Evolutionary conservation across 331 rosid genomes (phyloP), one percentile per base, ranked within the genome.

Genomic region (Malus hybrid): DNA sequence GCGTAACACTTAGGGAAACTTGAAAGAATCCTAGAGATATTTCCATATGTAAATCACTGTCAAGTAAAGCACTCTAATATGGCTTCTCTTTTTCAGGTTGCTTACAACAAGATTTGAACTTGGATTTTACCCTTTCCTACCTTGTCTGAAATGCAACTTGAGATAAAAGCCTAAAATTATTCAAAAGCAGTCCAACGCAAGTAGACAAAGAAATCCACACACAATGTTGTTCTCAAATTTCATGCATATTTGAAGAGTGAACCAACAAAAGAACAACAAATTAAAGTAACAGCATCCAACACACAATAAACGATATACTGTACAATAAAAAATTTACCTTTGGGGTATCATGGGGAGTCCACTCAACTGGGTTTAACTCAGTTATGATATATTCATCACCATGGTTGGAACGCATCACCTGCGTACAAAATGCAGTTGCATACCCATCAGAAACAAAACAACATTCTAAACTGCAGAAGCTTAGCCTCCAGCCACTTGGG

Each of bases 381-480:
- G 76, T 80, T 68, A 88, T 82, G 16, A 86, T 79, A 80, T 86
- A 87, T 54, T 86, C 93, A 46, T 86, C 87, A 5, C 88, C 88
- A 39, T 88, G 98, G 83, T 88, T 91, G 71, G 93, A 68, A 70
- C 87, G 87, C 93, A 91, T 86, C 73, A 91, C 87, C 97, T 93
- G 83, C 56, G 61, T 5, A 20, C 39, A 70, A 39, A 75, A 39
- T 74, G 65, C 59, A 59, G 56, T 59, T 50, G 69, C 11, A 48
- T 36, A 19, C 29, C 10, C 59, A 65, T 67, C 42, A 69, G 42
- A 73, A 10, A 33, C 69, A 22, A 57, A 82, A 42, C 33, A 14
- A 6, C 32, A 12, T 39, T 39, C 46, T 3, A 39, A 39, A 39
- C 46, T 39, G 46, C 46, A 39, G 46, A 39, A 10, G 12, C 18